Evolutionary conservation across 257 asterid species (phyloP), one percentile per base, ranked within the genome.

Genomic region (Mentha longifolia): DNA sequence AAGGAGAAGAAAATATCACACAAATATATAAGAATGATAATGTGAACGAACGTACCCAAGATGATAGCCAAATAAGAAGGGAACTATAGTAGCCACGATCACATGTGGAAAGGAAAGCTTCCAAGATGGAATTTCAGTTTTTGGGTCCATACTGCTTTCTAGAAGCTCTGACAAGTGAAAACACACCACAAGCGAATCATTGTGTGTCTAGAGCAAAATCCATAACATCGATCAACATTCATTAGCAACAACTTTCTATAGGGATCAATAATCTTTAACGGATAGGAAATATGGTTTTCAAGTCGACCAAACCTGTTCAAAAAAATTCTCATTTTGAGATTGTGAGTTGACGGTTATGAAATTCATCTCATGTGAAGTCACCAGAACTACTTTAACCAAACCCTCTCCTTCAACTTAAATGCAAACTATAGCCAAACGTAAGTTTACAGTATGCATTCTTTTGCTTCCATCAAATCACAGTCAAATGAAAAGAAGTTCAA

Each of bases 61-160:
- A 83, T 94, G 98, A 83, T 94, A 94, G 79, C 98, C 98, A 77
- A 86, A 91, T 77, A 94, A 83, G 79, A 94, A 89, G 54, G 96
- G 76, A 70, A 88, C 96, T 31, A 84, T 65, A 39, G 95, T 85
- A 58, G 97, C 98, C 42, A 78, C 95, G 19, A 94, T 85, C 58
- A 89, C 98, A 68, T 94, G 94, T 6, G 97, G 97, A 9, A 90
- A 76, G 60, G 97, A 94, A 49, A 67, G 86, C 83, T 86, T 91
- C 98, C 98, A 94, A 15, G 95, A 86, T 59, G 97, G 97, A 78
- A 13, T 80, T 71, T 85, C 65, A 59, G 78, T 60, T 64, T 84
- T 87, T 75, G 76, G 86, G 58, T 79, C 92, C 72, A 65, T 64
- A 55, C 61, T 76, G 30, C 74, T 73, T 69, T 69, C 76, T 72